A percentile compares a stretch with the other conserved stretches of the same genome.
Evolutionary conservation across 2,329 filamentous ascomycete genomes (phyloP).

Genomic region (Grosmannia huntii): DNA sequence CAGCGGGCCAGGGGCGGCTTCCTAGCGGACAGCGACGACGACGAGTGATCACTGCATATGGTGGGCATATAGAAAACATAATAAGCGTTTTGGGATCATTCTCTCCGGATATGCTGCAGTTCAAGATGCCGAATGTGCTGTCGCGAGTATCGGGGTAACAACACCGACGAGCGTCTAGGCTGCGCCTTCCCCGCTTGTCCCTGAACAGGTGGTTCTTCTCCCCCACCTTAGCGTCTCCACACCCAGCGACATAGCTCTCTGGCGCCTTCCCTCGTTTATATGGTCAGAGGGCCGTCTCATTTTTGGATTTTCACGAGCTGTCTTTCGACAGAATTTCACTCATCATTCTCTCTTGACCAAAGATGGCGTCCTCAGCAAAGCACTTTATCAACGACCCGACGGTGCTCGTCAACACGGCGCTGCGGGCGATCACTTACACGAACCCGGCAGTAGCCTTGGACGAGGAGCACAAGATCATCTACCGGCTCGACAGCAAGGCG

Average conservation of each 20-base stretch:
- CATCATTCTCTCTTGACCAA: constrained; percentile 8
- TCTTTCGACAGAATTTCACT: neutral
- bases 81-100: no score
- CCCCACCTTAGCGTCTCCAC: neutral
- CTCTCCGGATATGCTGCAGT: no score
- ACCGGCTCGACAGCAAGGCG: constrained; percentile 43
- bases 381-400: constrained; percentile 84
- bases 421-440: constrained; percentile 64
- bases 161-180: neutral
- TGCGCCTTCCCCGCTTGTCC: neutral
- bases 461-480: constrained; percentile 68
- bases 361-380: constrained; percentile 40
- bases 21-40: constrained; percentile 45
- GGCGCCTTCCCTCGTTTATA: neutral
- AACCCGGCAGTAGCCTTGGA: constrained; percentile 79
- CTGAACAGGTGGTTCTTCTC: neutral
- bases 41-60: neutral
- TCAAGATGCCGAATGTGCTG: neutral
- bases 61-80: no score
- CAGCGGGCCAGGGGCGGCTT: constrained; percentile 39
- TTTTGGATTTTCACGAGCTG: neutral
- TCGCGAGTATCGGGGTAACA: neutral
- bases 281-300: neutral
- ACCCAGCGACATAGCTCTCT: neutral
- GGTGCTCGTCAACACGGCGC: constrained; percentile 63